phyloP scores from a whole-genome alignment of 2,329 filamentous ascomycete genomes.

The Arthrobotrys iridis region DNA sequence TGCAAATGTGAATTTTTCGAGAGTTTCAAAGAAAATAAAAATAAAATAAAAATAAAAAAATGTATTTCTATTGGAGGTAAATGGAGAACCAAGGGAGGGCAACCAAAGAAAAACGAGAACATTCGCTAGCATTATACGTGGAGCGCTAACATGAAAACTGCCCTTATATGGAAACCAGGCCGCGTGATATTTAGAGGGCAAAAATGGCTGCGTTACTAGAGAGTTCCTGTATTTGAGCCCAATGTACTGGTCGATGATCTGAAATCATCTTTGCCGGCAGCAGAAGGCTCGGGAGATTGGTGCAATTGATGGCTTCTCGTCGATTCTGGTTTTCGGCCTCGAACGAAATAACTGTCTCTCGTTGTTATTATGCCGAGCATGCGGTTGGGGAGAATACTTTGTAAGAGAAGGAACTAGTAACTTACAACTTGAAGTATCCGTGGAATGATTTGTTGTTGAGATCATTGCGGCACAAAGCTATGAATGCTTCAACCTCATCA shows the following conservation, averaged over 20 bases:
- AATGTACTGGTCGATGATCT: conserved; percentile 31
- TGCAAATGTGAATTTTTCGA: too few species aligned
- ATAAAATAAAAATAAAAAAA: too few species aligned
- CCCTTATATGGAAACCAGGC: background rate
- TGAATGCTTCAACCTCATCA: conserved; percentile 50
- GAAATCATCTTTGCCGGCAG: background rate
- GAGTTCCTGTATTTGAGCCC: conserved; percentile 23
- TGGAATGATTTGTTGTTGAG: conserved; percentile 44
- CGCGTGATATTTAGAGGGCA: background rate
- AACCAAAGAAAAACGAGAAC: background rate
- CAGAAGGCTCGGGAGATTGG: conserved; percentile 8
- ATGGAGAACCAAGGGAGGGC: too few species aligned
- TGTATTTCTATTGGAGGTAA: too few species aligned
- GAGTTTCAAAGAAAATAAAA: too few species aligned
- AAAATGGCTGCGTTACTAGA: background rate
- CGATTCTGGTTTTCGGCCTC: conserved; percentile 37
- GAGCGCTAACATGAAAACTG: conserved; percentile 1
- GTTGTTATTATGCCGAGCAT: background rate
- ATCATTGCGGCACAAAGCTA: conserved; percentile 45
- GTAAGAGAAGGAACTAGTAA: background rate
- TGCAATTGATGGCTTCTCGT: background rate
- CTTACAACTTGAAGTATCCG: conserved; percentile 52
- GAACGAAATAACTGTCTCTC: conserved; percentile 49
- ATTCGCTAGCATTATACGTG: background rate
- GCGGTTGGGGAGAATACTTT: background rate